Base-by-base conservation (phyloP, 768 basidiomycete genomes). In the Lentinula aciculospora region DNA sequence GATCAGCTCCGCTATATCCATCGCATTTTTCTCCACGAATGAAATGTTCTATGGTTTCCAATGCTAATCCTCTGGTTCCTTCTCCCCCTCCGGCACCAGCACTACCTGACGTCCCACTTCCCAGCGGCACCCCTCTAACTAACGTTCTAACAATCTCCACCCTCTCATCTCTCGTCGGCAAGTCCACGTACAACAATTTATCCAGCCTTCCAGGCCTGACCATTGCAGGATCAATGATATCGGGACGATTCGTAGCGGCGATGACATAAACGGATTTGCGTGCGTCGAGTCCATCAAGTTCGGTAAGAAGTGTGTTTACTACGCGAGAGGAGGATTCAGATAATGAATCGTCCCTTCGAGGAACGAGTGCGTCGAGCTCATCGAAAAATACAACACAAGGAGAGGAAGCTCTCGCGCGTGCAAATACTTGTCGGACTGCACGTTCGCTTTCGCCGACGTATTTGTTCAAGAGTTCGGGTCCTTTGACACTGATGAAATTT, bases 201-300 rank as follows among this genome's bases (percentile, higher is more conserved):
- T 97, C 95, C 10, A 98, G 81, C 9, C 95, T 83, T 0, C 95
- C 94, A 0, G 95, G 95, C n/a, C 94, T 89, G 54, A 93, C 92
- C 94, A 96, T 95, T 6, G 95, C 94, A 0, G 94, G 95, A 67
- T 98, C 94, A 59, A 97, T 94, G 86, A 96, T 96, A 73, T 98
- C 94, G 1, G 94, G 94, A 12, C 94, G 79, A 70, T 96, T 98
- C 29, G 94, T 97, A 7, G 95, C 95, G 0, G 89, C 94, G 58
- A 97, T 92, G 42, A 98, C 94, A 65, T 94, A 95, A 58, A 97
- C 92, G 39, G 82, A 81, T 70, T 44, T n/a, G 6, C 36, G 34
- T 1, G 84, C 76, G 60, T 94, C 92, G 25, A 98, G 85, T 0
- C 94, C 94, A 62, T 97, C 94, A 21, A 98, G 84, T 68, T 97